Conservation (phyloP, 495 filamentous ascomycete genomes). For the Hapsidospora chrysogenum region DNA sequence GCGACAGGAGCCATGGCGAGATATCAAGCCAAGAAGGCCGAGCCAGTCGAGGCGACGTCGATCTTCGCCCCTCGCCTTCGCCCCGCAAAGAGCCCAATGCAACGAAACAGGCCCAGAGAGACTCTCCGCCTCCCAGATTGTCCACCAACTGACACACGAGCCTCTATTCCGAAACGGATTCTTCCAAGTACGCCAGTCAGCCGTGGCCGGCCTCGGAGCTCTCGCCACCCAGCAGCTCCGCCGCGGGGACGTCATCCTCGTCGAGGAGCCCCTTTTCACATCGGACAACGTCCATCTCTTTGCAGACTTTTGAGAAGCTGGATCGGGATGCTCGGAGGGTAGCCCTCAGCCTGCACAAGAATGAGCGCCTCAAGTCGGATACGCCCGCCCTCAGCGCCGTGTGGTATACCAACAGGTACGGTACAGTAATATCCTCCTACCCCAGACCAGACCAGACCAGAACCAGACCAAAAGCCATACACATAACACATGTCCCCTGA, state of each 20-base stretch:
- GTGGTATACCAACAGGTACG: constrained; percentile 1
- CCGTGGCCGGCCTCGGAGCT: constrained; percentile 11
- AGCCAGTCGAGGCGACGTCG: no score
- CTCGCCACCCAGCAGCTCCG: constrained; percentile 13
- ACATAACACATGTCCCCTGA: neutral
- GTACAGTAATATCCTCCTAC: neutral
- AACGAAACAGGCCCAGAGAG: no score
- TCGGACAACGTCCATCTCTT: constrained; percentile 5
- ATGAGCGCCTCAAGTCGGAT: neutral
- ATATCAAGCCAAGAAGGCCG: no score
- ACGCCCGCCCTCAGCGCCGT: neutral
- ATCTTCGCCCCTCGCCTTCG: no score
- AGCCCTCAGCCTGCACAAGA: constrained; percentile 6
- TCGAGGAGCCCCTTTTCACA: constrained; percentile 10
- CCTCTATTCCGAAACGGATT: constrained; percentile 1
- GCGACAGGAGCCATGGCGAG: no score
- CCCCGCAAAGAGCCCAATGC: no score
- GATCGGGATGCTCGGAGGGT: constrained; percentile 3
- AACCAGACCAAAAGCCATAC: no score
- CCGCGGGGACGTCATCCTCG: constrained; percentile 10
- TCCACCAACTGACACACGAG: no score
- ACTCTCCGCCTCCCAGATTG: no score
- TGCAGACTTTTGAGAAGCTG: constrained; percentile 6
- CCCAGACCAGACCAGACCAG: neutral
- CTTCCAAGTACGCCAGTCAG: constrained; percentile 11